Conservation (phyloP, 495 filamentous ascomycete genomes). For the Penicillium nucicola region DNA sequence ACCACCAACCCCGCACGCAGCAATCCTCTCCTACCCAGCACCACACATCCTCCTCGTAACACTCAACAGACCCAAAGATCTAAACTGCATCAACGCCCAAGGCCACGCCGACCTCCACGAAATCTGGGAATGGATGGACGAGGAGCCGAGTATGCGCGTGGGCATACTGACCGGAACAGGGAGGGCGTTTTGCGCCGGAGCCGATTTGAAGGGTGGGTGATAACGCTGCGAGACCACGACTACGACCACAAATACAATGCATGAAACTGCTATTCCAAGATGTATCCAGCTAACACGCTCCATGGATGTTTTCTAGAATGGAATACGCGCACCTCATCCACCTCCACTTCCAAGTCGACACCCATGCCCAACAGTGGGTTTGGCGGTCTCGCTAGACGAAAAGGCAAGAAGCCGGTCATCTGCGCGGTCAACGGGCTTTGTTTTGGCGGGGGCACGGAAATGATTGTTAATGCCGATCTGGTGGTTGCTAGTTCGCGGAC, state of each 20-base stretch:
- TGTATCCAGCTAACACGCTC: conserved; percentile 7
- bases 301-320: too few species aligned
- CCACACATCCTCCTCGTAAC: conserved; percentile 50
- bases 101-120: conserved; percentile 51
- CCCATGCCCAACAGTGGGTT: conserved; percentile 30
- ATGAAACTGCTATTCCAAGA: neutral
- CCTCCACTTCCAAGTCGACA: neutral
- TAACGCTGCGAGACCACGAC: neutral
- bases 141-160: conserved; percentile 50
- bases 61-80: conserved; percentile 42
- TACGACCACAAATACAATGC: neutral
- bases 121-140: conserved; percentile 56
- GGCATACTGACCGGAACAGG: conserved; percentile 55
- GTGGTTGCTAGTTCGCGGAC: conserved; percentile 56
- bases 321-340: conserved; percentile 19
- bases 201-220: conserved; percentile 50
- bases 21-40: conserved; percentile 41
- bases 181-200: conserved; percentile 57
- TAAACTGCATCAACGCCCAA: conserved; percentile 50
- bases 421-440: conserved; percentile 70
- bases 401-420: conserved; percentile 60
- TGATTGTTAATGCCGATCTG: conserved; percentile 69
- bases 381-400: conserved; percentile 44
- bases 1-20: conserved; percentile 37
- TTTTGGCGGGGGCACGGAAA: conserved; percentile 75